These are phyloP conservation scores for Neofusicoccum cordaticola DNA, from an alignment of 2,329 filamentous ascomycete species.

Conservation along the genomic window DNA sequence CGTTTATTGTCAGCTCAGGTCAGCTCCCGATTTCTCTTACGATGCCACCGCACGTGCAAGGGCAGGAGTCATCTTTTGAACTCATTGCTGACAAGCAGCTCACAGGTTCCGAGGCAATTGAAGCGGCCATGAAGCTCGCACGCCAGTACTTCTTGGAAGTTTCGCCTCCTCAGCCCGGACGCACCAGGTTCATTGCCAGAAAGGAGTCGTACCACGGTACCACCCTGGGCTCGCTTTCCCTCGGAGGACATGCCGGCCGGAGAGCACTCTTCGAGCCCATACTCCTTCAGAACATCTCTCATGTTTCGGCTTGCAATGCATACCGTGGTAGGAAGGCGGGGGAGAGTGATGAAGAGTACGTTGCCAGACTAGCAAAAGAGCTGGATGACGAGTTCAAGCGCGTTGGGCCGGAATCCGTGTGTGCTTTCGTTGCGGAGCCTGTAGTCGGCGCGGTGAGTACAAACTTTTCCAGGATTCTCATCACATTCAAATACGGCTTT, in stretches of 20 bases:
- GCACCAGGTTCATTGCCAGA: slow-evolving; percentile 63
- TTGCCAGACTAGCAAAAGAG: slow-evolving; percentile 59
- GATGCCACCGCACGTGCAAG: no score
- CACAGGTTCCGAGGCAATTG: slow-evolving; percentile 64
- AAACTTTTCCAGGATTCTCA: not conserved
- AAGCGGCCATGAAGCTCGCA: slow-evolving; percentile 66
- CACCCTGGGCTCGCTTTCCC: slow-evolving; percentile 64
- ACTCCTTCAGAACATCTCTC: slow-evolving; percentile 54
- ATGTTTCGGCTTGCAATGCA: slow-evolving; percentile 65
- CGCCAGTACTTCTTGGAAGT: slow-evolving; percentile 65
- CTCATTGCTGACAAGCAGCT: not conserved
- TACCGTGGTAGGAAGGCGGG: slow-evolving; percentile 55
- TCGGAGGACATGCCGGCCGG: slow-evolving; percentile 61
- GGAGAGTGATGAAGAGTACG: slow-evolving; percentile 60
- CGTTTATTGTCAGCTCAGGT: slow-evolving; percentile 60
- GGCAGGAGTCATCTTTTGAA: no score
- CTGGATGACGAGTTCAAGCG: slow-evolving; percentile 65
- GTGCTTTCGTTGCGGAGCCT: slow-evolving; percentile 71
- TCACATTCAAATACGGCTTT: not conserved
- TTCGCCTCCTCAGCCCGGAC: slow-evolving; percentile 48
- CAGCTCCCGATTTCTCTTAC: slow-evolving; percentile 17
- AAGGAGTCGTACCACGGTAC: slow-evolving; percentile 68
- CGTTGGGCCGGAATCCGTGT: slow-evolving; percentile 64
- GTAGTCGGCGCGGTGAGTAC: slow-evolving; percentile 65
- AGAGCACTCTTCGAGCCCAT: slow-evolving; percentile 61